These are phyloP conservation scores for Podila verticillata DNA, from an alignment of 192 early-diverging fungal genomes.

Conservation along the genomic window DNA sequence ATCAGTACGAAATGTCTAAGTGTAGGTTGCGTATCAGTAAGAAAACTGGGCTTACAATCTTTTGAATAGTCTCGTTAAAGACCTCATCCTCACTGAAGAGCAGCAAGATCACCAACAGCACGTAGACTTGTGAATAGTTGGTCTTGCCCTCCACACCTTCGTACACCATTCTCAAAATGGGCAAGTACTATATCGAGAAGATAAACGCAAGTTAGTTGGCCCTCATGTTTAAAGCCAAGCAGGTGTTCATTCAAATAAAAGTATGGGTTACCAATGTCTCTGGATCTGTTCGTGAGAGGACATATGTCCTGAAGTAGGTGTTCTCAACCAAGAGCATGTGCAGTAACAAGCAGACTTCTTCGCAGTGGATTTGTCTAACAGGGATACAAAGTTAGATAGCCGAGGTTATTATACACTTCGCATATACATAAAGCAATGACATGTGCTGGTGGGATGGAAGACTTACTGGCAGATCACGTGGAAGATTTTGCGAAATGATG, in stretches of 20 bases:
- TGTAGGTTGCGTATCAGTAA: too few relatives aligned
- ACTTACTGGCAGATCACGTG: slow-evolving; percentile 62
- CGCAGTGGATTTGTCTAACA: slow-evolving; percentile 56
- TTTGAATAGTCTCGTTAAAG: slow-evolving; percentile 78
- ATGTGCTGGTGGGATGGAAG: too few relatives aligned
- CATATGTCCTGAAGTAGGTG: slow-evolving; percentile 72
- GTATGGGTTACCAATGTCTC: slow-evolving; percentile 71
- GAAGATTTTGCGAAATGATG: slow-evolving; percentile 64
- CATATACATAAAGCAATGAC: neutral
- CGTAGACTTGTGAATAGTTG: slow-evolving; percentile 73
- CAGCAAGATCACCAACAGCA: slow-evolving; percentile 71
- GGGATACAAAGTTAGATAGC: neutral
- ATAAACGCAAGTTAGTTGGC: slow-evolving; percentile 42
- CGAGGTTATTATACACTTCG: neutral
- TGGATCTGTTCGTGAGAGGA: slow-evolving; percentile 78
- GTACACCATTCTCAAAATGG: slow-evolving; percentile 72
- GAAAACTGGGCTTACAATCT: slow-evolving; percentile 60
- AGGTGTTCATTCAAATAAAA: neutral
- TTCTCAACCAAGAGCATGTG: slow-evolving; percentile 75
- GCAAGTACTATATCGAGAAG: slow-evolving; percentile 50
- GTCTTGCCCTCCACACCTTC: slow-evolving; percentile 68
- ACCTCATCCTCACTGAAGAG: slow-evolving; percentile 77
- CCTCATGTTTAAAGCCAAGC: neutral
- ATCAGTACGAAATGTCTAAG: too few relatives aligned
- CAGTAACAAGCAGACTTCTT: slow-evolving; percentile 73